These are phyloP conservation scores for Moricandia moricandioides DNA, from an alignment of 345 rosid species.

Conservation along the genomic window DNA sequence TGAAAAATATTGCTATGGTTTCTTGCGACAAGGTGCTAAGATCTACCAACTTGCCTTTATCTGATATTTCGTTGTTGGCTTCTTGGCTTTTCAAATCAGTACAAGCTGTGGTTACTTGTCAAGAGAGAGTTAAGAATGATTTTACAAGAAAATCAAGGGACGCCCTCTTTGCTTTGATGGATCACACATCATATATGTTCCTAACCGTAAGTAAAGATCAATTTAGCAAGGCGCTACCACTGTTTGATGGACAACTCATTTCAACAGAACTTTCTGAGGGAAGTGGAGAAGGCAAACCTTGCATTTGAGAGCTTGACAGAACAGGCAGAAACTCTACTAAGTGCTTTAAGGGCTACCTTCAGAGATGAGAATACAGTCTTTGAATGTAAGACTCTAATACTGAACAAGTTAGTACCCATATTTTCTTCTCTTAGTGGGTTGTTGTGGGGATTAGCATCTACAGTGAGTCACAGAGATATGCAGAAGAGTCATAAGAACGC, in stretches of 20 bases:
- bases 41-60: constrained; percentile 39
- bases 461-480: constrained; percentile 40
- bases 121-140: constrained; percentile 15
- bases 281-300: constrained; percentile 42
- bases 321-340: constrained; percentile 48
- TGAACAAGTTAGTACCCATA: constrained; percentile 47
- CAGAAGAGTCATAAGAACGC: constrained; percentile 38
- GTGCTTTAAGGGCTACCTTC: constrained; percentile 41
- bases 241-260: constrained; percentile 29
- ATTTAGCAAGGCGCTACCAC: constrained; percentile 35
- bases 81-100: constrained; percentile 79
- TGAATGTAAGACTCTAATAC: constrained; percentile 35
- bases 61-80: constrained; percentile 46
- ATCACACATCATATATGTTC: constrained; percentile 70
- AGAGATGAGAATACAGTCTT: constrained; percentile 31
- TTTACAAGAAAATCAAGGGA: constrained; percentile 35
- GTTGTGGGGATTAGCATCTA: constrained; percentile 82
- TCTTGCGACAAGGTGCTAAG: constrained; percentile 46
- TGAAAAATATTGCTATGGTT: constrained; percentile 52
- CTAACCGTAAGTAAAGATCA: constrained; percentile 50
- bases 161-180: constrained; percentile 58
- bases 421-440: constrained; percentile 72
- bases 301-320: constrained; percentile 55
- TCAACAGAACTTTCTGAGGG: constrained; percentile 40
- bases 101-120: constrained; percentile 38